Percentiles rank a stretch among this genome's conserved stretches.
Evolutionary conservation across 1,284 basidiomycete species (phyloP).

Genomic region (Papiliotrema laurentii): DNA sequence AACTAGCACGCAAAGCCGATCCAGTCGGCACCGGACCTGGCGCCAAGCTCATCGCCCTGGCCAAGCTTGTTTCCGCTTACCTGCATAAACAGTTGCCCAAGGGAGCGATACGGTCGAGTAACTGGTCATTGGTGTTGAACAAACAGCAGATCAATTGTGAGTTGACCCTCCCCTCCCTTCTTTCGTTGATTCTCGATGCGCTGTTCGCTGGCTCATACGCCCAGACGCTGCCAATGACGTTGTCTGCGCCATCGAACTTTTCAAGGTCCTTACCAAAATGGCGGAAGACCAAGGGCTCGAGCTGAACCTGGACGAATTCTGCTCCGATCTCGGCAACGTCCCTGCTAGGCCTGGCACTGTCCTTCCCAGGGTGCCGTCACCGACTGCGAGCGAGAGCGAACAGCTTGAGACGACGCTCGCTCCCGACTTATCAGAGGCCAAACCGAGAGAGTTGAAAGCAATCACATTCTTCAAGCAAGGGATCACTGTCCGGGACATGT

Average conservation of each 20-base stretch:
- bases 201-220: background rate
- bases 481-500: conserved; percentile 14
- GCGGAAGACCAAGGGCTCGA: conserved; percentile 13
- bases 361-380: background rate
- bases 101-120: conserved; percentile 29
- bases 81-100: conserved; percentile 40
- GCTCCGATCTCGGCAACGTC: conserved; percentile 6
- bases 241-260: conserved; percentile 39
- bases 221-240: conserved; percentile 50
- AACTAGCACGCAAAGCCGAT: conserved; percentile 39
- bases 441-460: conserved; percentile 18
- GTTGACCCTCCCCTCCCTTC: conserved; percentile 10
- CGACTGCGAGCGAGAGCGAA: background rate
- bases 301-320: conserved; percentile 13
- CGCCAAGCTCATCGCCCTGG: conserved; percentile 34
- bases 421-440: background rate
- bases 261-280: conserved; percentile 13
- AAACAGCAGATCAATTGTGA: conserved; percentile 40
- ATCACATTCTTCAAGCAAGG: conserved; percentile 19
- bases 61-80: conserved; percentile 35
- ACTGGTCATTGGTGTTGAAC: conserved; percentile 36
- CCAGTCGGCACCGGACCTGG: conserved; percentile 25
- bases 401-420: conserved; percentile 6
- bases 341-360: too few species aligned
- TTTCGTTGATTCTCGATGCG: background rate